Evolutionary conservation across 495 filamentous ascomycete genomes (phyloP).

Genomic region (Daldinia bambusicola): DNA sequence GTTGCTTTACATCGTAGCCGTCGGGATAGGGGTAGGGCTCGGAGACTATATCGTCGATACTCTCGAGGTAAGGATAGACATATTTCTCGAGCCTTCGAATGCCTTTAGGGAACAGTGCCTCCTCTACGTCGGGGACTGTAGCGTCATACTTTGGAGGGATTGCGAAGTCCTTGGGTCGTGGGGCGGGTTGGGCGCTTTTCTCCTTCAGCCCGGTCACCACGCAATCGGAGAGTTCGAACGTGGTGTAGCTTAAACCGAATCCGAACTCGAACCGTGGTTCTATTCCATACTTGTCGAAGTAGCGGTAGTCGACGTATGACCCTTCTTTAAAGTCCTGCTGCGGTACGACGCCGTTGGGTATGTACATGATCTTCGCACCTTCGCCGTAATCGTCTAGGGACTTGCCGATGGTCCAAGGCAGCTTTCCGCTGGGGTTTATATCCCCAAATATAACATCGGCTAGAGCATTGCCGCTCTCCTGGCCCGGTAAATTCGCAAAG

Average conservation of each 20-base stretch:
- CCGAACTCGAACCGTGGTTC: slow-evolving; percentile 80
- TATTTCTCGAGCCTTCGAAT: slow-evolving; percentile 63
- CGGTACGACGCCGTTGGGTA: slow-evolving; percentile 75
- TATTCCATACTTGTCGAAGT: slow-evolving; percentile 81
- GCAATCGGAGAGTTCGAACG: slow-evolving; percentile 74
- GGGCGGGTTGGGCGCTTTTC: not conserved
- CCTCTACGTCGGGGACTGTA: not conserved
- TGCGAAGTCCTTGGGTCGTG: not conserved
- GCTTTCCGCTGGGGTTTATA: slow-evolving; percentile 83
- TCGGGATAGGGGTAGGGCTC: slow-evolving; percentile 76
- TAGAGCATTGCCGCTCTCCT: slow-evolving; percentile 89
- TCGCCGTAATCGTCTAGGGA: slow-evolving; percentile 83
- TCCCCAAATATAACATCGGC: slow-evolving; percentile 86
- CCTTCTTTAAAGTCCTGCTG: slow-evolving; percentile 89
- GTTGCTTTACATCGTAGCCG: slow-evolving; percentile 68
- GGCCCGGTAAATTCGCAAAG: slow-evolving; percentile 86
- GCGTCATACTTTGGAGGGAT: not conserved
- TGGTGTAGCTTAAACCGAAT: slow-evolving; percentile 83
- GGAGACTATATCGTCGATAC: slow-evolving; percentile 64
- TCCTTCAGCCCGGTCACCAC: slow-evolving; percentile 62
- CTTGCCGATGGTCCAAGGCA: slow-evolving; percentile 93
- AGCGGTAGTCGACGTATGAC: slow-evolving; percentile 87
- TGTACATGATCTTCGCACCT: slow-evolving; percentile 77
- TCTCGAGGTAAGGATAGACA: slow-evolving; percentile 86
- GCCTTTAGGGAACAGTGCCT: not conserved